Conservation (phyloP, 768 basidiomycete genomes). For the Leucosporidium creatinivorum region DNA sequence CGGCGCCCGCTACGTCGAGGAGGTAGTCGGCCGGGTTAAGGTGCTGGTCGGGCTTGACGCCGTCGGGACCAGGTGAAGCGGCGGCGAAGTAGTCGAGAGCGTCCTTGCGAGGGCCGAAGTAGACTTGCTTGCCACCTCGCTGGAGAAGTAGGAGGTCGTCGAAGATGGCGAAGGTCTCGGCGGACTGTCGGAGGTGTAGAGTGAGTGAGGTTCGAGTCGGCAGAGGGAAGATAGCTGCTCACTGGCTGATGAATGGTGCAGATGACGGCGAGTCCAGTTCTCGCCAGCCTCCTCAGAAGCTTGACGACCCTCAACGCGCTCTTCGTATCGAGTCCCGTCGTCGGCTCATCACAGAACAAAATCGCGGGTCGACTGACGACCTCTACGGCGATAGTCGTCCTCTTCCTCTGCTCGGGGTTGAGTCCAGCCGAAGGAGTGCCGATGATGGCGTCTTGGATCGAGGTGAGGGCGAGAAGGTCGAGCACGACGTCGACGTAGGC, state of each 20-base stretch:
- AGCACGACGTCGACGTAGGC: conserved; percentile 46
- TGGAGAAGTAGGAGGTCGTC: conserved; percentile 54
- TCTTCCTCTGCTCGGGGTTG: conserved; percentile 45
- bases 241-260: conserved; percentile 47
- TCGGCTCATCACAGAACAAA: conserved; percentile 48
- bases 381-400: conserved; percentile 49
- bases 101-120: conserved; percentile 48
- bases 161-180: conserved; percentile 53
- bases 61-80: too few species aligned
- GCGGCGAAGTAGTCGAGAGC: conserved; percentile 61
- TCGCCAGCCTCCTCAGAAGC: conserved; percentile 45
- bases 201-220: background rate
- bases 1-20: conserved; percentile 23
- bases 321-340: conserved; percentile 47
- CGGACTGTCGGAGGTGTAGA: conserved; percentile 40
- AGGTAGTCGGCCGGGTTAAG: conserved; percentile 31
- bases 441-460: conserved; percentile 47
- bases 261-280: conserved; percentile 44
- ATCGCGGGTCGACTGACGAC: conserved; percentile 33
- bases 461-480: conserved; percentile 45
- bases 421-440: conserved; percentile 45
- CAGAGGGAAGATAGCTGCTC: conserved; percentile 22
- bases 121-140: conserved; percentile 75
- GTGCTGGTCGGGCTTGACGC: background rate
- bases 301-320: conserved; percentile 46